Evolutionary conservation across 2,329 filamentous ascomycete genomes (phyloP), one percentile per base, ranked within the genome.

Genomic region (Xylaria sp.): DNA sequence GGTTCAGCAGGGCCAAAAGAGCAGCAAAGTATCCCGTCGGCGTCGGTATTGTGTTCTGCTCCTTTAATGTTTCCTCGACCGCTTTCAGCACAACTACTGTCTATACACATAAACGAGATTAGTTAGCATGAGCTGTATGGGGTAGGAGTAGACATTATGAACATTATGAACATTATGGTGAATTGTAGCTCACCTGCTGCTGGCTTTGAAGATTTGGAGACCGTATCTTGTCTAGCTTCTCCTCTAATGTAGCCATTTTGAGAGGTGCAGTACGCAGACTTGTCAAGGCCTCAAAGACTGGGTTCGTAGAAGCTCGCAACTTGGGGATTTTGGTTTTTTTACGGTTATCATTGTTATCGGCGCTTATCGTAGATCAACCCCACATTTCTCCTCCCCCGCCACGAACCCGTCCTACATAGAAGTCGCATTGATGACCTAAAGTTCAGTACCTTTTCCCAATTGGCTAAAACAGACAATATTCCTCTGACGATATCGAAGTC

Each of bases 141-240:
- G 9, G 36, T 10, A 23, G 23, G 23, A 1, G 23, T 23, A 23
- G 23, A 23, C 23, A 23, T 23, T 23, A 23, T 23, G 23, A 23
- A 40, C 28, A 40, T 38, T 40, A 4, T 13, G 36, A 23, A 40
- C 28, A 40, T 38, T 40, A 4, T 13, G 36, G 31, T 49, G 60
- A 38, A 56, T 28, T 17, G 44, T 20, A 42, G 80, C 84, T 74
- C 84, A 96, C 94, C 88, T 94, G 93, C 81, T 97, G 90, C 83
- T 97, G 94, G 80, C 93, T 97, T 82, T 98, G 93, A 77, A 97
- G 89, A 82, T 97, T 97, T 65, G 96, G 96, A 79, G 93, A 96
- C 83, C 96, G 93, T 81, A 98, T 97, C 88, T 97, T 97, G 84
- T 95, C 93, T 80, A 99, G 89, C 86, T 94, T 97, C 85, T 97